Conservation (phyloP, 768 basidiomycete species). For the Xerocomellus intermedius region DNA sequence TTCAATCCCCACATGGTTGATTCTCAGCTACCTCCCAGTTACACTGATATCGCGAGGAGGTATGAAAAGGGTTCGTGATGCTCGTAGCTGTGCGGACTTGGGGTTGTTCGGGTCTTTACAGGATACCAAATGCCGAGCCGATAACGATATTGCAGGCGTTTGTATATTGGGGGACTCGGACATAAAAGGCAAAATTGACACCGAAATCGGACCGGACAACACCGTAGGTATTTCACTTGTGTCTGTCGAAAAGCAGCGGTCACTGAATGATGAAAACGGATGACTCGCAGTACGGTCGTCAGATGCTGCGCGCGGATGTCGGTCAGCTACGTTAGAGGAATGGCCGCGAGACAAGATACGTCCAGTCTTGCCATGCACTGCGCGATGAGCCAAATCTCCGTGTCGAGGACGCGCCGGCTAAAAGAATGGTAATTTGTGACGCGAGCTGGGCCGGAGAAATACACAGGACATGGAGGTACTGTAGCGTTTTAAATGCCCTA, state of each 20-base stretch:
- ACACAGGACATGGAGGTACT: neutral
- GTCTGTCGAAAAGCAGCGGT: neutral
- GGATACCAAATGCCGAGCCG: neutral
- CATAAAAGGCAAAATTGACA: neutral
- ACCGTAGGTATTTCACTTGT: neutral
- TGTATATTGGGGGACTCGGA: neutral
- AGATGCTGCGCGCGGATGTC: neutral
- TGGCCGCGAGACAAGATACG: neutral
- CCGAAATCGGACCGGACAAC: neutral
- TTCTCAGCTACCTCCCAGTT: neutral
- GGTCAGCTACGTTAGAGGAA: neutral
- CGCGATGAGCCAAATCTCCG: constrained; percentile 11
- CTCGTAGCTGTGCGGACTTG: neutral
- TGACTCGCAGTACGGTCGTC: neutral
- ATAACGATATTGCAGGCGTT: neutral
- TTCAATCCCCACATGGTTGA: neutral
- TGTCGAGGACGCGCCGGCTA: neutral
- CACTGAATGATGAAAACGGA: neutral
- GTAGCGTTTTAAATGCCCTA: neutral
- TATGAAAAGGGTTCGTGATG: neutral
- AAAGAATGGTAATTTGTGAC: neutral
- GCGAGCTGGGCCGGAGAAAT: neutral
- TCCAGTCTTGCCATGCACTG: constrained; percentile 13
- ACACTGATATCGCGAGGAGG: constrained; percentile 2
- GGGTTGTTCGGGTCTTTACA: neutral